Conservation (phyloP, 2,329 filamentous ascomycete genomes). For the Fusarium fujikuroi region DNA sequence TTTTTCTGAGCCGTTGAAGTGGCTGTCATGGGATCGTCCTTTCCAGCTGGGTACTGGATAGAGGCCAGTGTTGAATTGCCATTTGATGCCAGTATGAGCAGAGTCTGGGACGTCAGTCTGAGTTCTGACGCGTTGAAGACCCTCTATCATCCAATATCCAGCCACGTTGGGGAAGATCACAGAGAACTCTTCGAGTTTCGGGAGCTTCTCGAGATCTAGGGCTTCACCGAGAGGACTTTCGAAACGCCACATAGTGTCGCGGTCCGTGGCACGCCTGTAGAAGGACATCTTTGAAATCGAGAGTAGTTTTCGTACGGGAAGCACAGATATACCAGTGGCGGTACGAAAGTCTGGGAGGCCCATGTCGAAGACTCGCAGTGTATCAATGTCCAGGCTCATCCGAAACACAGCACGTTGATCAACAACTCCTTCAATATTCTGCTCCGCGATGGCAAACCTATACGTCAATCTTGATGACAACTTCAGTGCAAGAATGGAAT, state of each 20-base stretch:
- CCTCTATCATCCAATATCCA: rapidly evolving
- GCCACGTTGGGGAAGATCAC: rapidly evolving
- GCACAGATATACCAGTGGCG: rapidly evolving
- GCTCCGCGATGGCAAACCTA: rapidly evolving
- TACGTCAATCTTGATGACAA: not conserved
- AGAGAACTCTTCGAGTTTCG: not conserved
- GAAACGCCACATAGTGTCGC: rapidly evolving
- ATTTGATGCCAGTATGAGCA: not conserved
- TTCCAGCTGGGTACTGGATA: not conserved
- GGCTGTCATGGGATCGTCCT: rapidly evolving
- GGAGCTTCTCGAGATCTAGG: rapidly evolving
- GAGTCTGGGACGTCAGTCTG: rapidly evolving
- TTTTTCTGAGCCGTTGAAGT: rapidly evolving
- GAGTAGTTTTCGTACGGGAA: not conserved
- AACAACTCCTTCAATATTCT: rapidly evolving
- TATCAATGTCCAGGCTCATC: not conserved
- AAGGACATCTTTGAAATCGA: not conserved
- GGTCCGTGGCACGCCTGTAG: too few relatives aligned
- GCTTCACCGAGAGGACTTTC: rapidly evolving
- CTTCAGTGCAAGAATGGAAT: rapidly evolving
- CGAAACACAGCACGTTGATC: rapidly evolving
- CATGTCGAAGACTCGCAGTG: not conserved
- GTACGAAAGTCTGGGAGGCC: rapidly evolving
- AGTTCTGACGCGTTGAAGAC: rapidly evolving
- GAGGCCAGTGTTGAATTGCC: not conserved